Conservation (phyloP, 371 early-diverging fungal species). For the Mucor saturninus region DNA sequence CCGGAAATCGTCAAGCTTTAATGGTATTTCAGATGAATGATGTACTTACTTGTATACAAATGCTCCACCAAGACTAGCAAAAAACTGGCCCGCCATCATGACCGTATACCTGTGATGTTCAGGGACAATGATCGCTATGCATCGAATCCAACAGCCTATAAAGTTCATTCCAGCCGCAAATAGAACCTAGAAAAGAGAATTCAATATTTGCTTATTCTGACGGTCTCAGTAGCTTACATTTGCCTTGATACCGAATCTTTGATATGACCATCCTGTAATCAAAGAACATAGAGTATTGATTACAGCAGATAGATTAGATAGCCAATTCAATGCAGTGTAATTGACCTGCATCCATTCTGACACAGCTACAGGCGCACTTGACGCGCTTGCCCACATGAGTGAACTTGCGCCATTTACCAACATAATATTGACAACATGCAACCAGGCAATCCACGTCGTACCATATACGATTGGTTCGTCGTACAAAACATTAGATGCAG, state of each 20-base stretch:
- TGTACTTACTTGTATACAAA: slow-evolving; percentile 29
- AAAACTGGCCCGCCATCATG: slow-evolving; percentile 23
- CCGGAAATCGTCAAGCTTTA: neutral
- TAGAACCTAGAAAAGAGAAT: slow-evolving; percentile 14
- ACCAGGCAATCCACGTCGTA: slow-evolving; percentile 29
- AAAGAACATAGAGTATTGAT: slow-evolving; percentile 36
- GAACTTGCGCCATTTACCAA: slow-evolving; percentile 32
- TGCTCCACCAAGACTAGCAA: slow-evolving; percentile 29
- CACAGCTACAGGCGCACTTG: slow-evolving; percentile 29
- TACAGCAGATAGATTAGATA: slow-evolving; percentile 44
- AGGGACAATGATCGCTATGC: slow-evolving; percentile 21
- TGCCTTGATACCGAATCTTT: slow-evolving; percentile 39
- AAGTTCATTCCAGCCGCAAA: slow-evolving; percentile 20
- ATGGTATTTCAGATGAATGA: neutral
- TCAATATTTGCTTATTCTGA: neutral
- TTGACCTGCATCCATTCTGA: slow-evolving; percentile 37
- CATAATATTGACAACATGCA: slow-evolving; percentile 20
- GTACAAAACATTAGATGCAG: neutral
- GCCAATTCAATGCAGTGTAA: slow-evolving; percentile 39
- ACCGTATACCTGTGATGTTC: slow-evolving; percentile 20
- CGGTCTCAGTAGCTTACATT: slow-evolving; percentile 23
- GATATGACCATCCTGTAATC: slow-evolving; percentile 39
- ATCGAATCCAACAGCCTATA: slow-evolving; percentile 31
- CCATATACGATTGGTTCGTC: slow-evolving; percentile 10
- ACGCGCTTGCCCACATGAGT: slow-evolving; percentile 40